phyloP scores from a whole-genome alignment of 2,329 filamentous ascomycete species.

The Hymenoscyphus fructigenus region DNA sequence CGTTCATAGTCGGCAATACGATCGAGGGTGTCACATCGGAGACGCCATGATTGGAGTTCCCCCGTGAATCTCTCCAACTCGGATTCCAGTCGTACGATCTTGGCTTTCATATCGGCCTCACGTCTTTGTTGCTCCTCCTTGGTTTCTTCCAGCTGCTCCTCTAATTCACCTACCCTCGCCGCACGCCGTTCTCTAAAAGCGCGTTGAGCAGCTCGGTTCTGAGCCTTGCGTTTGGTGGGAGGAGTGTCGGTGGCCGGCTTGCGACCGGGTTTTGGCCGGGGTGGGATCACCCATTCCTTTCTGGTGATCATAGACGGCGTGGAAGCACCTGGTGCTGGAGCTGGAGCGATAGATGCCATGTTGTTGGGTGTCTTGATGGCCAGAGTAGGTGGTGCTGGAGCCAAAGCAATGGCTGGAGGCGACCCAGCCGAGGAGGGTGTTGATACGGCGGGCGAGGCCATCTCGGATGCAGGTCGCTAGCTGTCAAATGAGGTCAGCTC shows the following conservation, averaged over 20 bases:
- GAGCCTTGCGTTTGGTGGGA: constrained; percentile 88
- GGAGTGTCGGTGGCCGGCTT: constrained; percentile 94
- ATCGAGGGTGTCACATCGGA: constrained; percentile 37
- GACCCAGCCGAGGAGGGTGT: constrained; percentile 41
- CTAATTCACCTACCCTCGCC: constrained; percentile 75
- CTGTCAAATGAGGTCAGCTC: constrained; percentile 10
- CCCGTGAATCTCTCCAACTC: constrained; percentile 63
- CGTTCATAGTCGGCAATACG: constrained; percentile 38
- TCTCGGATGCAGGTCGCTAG: constrained; percentile 21
- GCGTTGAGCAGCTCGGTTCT: constrained; percentile 89
- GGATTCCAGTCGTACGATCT: constrained; percentile 58
- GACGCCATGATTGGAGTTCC: constrained; percentile 37
- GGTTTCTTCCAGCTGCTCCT: constrained; percentile 64
- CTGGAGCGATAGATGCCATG: constrained; percentile 27
- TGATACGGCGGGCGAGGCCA: constrained; percentile 42
- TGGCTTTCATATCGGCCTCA: constrained; percentile 55
- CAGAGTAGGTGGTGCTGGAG: constrained; percentile 37
- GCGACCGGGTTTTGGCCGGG: constrained; percentile 82
- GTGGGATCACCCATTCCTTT: constrained; percentile 84
- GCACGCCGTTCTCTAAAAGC: constrained; percentile 87
- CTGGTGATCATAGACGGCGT: constrained; percentile 61
- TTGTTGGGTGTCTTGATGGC: constrained; percentile 36
- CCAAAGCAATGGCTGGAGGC: constrained; percentile 36
- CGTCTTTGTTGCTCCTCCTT: constrained; percentile 56
- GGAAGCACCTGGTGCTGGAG: constrained; percentile 36